Evolutionary conservation across 139 green algal species (phyloP).

Genomic region (Chlamydomonas sphaeroides): DNA sequence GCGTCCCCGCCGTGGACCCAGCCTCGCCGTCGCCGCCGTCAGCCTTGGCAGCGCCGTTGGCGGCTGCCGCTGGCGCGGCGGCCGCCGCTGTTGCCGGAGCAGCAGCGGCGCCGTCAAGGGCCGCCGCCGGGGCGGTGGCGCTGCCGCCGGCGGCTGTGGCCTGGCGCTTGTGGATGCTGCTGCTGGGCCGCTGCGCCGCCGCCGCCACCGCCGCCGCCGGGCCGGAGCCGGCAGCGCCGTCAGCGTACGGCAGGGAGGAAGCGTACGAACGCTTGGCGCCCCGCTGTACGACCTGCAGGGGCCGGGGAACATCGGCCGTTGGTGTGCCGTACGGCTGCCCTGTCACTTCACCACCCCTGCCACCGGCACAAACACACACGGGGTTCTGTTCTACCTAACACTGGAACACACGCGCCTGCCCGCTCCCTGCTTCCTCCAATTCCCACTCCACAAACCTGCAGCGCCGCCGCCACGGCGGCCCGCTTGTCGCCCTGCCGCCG

Average conservation of each 20-base stretch:
- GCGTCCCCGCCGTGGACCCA: too few relatives aligned
- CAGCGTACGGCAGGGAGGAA: not conserved
- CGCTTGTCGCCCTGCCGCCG: slow-evolving; percentile 3
- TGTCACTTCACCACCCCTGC: not conserved
- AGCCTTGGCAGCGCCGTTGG: too few relatives aligned
- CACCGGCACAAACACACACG: not conserved
- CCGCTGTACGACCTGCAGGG: slow-evolving; percentile 25
- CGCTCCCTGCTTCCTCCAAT: too few relatives aligned
- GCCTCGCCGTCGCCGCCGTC: too few relatives aligned
- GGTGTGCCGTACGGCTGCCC: not conserved
- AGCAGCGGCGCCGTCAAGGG: not conserved
- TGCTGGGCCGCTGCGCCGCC: not conserved
- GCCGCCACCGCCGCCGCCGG: not conserved
- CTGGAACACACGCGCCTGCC: too few relatives aligned
- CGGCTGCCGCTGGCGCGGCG: too few relatives aligned
- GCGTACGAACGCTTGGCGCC: slow-evolving; percentile 13
- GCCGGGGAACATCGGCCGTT: too few relatives aligned
- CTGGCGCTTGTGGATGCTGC: not conserved
- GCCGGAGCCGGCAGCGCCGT: not conserved
- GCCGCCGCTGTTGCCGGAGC: too few relatives aligned
- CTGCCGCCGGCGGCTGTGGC: not conserved
- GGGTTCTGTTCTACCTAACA: too few relatives aligned
- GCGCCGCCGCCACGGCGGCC: slow-evolving; percentile 35
- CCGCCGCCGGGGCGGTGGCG: not conserved
- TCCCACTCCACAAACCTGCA: not conserved